phyloP scores from a whole-genome alignment of 352 stramenopile species.

The Globisporangium yorkense region DNA sequence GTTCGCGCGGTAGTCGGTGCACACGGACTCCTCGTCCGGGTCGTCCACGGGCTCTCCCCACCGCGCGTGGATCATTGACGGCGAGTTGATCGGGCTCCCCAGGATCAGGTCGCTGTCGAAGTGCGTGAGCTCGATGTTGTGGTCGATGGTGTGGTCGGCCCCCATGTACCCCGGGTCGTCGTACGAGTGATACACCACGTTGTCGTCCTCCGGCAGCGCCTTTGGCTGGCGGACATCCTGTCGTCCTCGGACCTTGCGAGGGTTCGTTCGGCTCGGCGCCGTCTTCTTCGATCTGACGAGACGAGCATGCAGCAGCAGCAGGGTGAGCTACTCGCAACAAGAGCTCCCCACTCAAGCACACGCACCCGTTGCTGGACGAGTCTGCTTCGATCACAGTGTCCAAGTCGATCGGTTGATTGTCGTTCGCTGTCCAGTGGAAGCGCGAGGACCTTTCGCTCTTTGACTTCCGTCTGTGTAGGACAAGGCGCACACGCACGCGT shows the following conservation, averaged over 20 bases:
- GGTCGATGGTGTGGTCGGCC: constrained; percentile 33
- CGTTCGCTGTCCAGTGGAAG: constrained; percentile 18
- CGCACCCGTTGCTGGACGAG: constrained; percentile 10
- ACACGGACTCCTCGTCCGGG: constrained; percentile 76
- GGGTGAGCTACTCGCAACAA: not conserved
- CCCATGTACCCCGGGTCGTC: constrained; percentile 70
- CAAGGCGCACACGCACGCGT: not conserved
- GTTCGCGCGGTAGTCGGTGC: constrained; percentile 74
- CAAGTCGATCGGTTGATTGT: constrained; percentile 17
- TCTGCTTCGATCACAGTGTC: constrained; percentile 20
- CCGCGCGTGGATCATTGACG: constrained; percentile 77
- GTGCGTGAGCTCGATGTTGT: constrained; percentile 49
- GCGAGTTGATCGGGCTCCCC: constrained; percentile 63
- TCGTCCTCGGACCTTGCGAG: constrained; percentile 19
- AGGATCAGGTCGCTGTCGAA: constrained; percentile 81
- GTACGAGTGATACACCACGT: constrained; percentile 66
- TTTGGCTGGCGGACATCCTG: constrained; percentile 22
- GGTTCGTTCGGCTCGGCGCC: constrained; percentile 3
- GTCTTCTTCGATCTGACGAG: not conserved
- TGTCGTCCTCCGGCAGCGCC: constrained; percentile 21
- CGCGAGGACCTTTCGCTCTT: constrained; percentile 28
- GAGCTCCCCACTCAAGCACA: not conserved
- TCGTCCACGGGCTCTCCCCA: constrained; percentile 82
- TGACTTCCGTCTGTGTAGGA: constrained; percentile 17
- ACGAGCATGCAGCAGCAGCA: not conserved